phyloP scores from a whole-genome alignment of 306 rosid genomes.

The Clitoria ternatea region DNA sequence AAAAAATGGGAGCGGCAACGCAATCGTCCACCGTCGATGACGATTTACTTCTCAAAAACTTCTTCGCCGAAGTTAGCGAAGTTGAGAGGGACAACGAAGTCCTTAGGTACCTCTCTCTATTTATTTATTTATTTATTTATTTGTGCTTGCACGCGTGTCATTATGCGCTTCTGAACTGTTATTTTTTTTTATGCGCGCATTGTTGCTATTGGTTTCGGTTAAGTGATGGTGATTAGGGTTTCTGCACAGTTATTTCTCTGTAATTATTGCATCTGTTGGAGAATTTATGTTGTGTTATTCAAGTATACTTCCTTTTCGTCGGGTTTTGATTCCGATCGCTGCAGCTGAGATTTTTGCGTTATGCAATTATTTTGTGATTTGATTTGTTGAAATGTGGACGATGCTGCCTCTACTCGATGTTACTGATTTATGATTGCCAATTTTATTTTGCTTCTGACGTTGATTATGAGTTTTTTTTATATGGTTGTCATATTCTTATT shows the following conservation, averaged over 20 bases:
- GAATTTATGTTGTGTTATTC: background rate
- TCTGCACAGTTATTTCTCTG: background rate
- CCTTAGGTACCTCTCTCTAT: conserved; percentile 42
- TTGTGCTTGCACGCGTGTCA: background rate
- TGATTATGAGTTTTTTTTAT: conserved; percentile 7
- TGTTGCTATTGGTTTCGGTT: background rate
- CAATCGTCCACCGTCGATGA: conserved; percentile 34
- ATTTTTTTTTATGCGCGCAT: background rate
- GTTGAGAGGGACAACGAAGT: conserved; percentile 98
- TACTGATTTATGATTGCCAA: background rate
- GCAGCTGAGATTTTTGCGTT: conserved; percentile 5
- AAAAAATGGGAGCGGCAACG: conserved; percentile 41
- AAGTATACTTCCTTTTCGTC: background rate
- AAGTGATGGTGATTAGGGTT: conserved; percentile 19
- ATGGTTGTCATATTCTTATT: background rate
- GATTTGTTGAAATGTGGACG: background rate
- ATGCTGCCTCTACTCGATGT: background rate
- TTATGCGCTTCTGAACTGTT: background rate
- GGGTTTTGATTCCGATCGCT: background rate
- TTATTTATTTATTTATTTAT: background rate
- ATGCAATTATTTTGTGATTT: background rate
- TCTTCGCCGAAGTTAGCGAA: conserved; percentile 98
- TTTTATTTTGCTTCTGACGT: conserved; percentile 2
- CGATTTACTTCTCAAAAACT: conserved; percentile 90
- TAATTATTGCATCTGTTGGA: background rate